These are phyloP conservation scores for Pseudopithomyces chartarum DNA, from an alignment of 2,329 filamentous ascomycete species.

Conservation along the genomic window DNA sequence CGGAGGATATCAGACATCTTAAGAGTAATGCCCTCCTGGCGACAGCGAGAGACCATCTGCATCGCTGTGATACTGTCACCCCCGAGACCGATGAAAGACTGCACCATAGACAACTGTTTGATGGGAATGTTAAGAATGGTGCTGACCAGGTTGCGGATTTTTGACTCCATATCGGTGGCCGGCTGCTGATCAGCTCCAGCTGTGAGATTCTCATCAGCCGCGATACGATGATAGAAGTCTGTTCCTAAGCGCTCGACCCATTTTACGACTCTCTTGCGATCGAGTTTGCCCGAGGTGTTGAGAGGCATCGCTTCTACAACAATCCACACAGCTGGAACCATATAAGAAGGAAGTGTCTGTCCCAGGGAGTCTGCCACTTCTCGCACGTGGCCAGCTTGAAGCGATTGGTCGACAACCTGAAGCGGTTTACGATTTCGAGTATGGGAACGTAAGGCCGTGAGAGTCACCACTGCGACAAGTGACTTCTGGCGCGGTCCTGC, in stretches of 20 bases:
- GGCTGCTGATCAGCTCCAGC: background rate
- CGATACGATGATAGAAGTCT: constrained; percentile 1
- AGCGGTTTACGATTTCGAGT: background rate
- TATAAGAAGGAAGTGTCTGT: constrained; percentile 4
- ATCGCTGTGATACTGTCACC: constrained; percentile 1
- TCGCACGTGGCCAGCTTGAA: constrained; percentile 1
- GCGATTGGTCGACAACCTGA: background rate
- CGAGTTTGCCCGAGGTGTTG: constrained; percentile 21
- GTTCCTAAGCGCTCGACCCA: background rate
- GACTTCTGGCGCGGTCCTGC: constrained; percentile 6
- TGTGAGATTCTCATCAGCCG: background rate
- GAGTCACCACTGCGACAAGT: constrained; percentile 1
- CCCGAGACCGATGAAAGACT: background rate
- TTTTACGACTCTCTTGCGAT: constrained; percentile 1
- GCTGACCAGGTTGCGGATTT: background rate
- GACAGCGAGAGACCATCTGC: background rate
- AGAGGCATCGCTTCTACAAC: constrained; percentile 16
- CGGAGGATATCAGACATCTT: constrained; percentile 12
- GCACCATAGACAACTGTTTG: background rate
- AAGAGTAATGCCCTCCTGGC: background rate
- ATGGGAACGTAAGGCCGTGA: background rate
- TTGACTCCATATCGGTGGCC: background rate
- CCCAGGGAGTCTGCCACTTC: background rate
- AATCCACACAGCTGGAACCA: constrained; percentile 10
- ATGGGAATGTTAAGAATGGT: background rate